Base-by-base conservation (phyloP, 257 asterid species). In the Misopates orontium region DNA sequence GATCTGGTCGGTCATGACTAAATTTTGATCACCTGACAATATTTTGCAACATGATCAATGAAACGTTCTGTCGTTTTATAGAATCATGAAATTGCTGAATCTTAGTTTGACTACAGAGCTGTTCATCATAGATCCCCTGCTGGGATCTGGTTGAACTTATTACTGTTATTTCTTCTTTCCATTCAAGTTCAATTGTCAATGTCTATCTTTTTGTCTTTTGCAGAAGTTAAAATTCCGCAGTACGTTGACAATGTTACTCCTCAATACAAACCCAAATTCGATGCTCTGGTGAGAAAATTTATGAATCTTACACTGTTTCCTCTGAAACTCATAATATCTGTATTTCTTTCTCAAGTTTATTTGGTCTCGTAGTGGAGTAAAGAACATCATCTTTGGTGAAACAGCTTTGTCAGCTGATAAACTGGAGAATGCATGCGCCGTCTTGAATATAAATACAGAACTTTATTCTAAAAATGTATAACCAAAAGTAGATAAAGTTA, bases 221-320 rank as follows among this genome's bases (percentile, higher is more conserved):
- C 79, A 88, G 97, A 88, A 76, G 60, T 91, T 67, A 80, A 91
- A 76, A 77, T 91, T 74, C 97, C 97, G 9, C 78, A 84, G 78
- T 88, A 83, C 68, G 97, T 81, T 59, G 97, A 91, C 81, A 86
- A 72, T 28, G 97, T 88, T 74, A 88, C 95, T 62, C 97, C 96
- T 50, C 80, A 88, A 72, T 91, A 84, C 81, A 86, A 88, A 56
- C 95, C 96, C 60, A 84, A 91, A 78, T 88, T 91, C 73, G 96
- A 91, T 31, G 90, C 92, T n/a, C 79, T 91, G 96, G 95, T 90
- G 71, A 87, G 88, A 53, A 58, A 40, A 49, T 55, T 59, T 10
- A 36, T n/a, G n/a, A n/a, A n/a, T n/a, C n/a, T n/a, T n/a, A n/a
- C n/a, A n/a, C n/a, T n/a, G n/a, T n/a, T n/a, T n/a, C n/a, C n/a